Conservation (phyloP, 805 yeast species). For the Zygoascus biomembranicola region DNA sequence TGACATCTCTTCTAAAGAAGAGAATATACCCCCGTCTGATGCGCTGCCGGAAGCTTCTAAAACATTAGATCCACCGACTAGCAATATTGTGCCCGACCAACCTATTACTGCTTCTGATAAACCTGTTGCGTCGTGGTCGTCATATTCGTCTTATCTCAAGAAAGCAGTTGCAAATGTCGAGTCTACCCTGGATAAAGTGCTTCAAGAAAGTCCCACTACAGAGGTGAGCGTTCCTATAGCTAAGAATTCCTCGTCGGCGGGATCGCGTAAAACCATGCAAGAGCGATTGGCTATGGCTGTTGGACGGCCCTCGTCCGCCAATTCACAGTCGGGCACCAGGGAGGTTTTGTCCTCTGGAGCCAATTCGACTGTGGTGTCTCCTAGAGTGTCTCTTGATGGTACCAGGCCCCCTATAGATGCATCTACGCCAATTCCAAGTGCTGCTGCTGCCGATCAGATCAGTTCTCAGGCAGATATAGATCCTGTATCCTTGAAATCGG, state of each 20-base stretch:
- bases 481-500: neutral
- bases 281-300: constrained; percentile 84
- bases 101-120: too few relatives aligned
- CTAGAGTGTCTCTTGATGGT: neutral
- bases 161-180: constrained; percentile 37
- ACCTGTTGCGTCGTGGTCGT: neutral
- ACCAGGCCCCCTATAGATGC: neutral
- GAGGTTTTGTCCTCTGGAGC: neutral
- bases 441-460: constrained; percentile 1
- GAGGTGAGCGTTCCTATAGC: constrained; percentile 6
- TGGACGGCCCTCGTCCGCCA: constrained; percentile 21
- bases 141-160: constrained; percentile 21
- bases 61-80: too few relatives aligned
- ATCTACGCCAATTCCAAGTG: neutral
- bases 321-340: neutral
- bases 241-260: neutral
- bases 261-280: constrained; percentile 57
- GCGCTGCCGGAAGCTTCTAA: too few relatives aligned
- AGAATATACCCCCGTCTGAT: too few relatives aligned
- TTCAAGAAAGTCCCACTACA: constrained; percentile 21
- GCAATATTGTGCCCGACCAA: too few relatives aligned
- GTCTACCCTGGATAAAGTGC: constrained; percentile 32
- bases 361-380: neutral
- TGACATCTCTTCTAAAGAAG: too few relatives aligned
- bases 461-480: neutral